Conservation (phyloP, 78 protist genomes). For the Anaeramoeba flamelloides region DNA sequence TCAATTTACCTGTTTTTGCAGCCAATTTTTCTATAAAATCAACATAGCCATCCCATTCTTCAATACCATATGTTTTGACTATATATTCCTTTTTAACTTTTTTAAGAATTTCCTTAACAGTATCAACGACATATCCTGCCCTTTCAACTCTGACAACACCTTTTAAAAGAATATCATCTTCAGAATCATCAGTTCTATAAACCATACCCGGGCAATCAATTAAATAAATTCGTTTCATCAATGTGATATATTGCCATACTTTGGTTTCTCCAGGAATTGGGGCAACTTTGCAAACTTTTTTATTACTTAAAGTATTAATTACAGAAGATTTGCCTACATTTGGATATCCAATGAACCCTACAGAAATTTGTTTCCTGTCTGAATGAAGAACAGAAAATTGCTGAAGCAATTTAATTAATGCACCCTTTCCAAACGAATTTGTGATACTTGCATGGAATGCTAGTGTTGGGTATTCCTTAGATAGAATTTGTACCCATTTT, state of each 20-base stretch:
- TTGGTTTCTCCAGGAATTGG: constrained; percentile 98
- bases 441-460: constrained; percentile 92
- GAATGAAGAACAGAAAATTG: constrained; percentile 69
- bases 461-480: constrained; percentile 81
- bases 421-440: constrained; percentile 86
- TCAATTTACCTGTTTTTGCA: constrained; percentile 22
- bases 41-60: not conserved
- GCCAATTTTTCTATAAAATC: constrained; percentile 71
- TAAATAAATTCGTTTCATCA: constrained; percentile 72
- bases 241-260: constrained; percentile 97
- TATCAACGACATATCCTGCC: constrained; percentile 41
- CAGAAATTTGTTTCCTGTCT: constrained; percentile 73
- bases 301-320: constrained; percentile 79
- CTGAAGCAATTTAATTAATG: constrained; percentile 32
- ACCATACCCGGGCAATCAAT: constrained; percentile 99
- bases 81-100: constrained; percentile 48
- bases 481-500: constrained; percentile 62
- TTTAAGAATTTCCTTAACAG: constrained; percentile 44
- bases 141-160: constrained; percentile 72
- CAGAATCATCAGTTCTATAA: not conserved
- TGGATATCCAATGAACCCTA: constrained; percentile 83
- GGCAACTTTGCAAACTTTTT: constrained; percentile 79
- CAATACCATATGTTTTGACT: constrained; percentile 47
- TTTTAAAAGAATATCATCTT: not conserved
- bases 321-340: constrained; percentile 89